Evolutionary conservation across 2,329 filamentous ascomycete genomes (phyloP).

Genomic region (Hymenoscyphus albidus): DNA sequence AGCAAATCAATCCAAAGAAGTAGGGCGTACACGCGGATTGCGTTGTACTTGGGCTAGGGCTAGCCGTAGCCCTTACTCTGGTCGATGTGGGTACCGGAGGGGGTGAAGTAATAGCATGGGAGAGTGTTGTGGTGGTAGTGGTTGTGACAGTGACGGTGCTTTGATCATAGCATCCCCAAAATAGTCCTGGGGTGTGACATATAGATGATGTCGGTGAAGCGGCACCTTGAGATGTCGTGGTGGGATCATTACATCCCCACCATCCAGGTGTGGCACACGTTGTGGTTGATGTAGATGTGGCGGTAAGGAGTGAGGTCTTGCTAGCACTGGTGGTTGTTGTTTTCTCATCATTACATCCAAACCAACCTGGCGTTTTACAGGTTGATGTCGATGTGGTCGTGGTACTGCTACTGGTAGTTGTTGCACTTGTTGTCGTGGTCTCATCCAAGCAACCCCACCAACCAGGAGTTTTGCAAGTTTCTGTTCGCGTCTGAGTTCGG

Average conservation of each 20-base stretch:
- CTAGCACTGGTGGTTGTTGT: constrained; percentile 34
- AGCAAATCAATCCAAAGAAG: constrained; percentile 33
- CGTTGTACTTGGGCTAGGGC: constrained; percentile 14
- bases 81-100: constrained; percentile 29
- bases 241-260: constrained; percentile 48
- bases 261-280: constrained; percentile 42
- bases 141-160: constrained; percentile 36
- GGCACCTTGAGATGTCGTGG: constrained; percentile 37
- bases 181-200: constrained; percentile 53
- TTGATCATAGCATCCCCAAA: constrained; percentile 52
- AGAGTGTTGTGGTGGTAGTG: constrained; percentile 35
- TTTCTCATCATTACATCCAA: constrained; percentile 47
- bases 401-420: constrained; percentile 25
- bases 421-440: constrained; percentile 28
- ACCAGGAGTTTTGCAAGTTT: constrained; percentile 85
- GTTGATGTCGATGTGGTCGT: constrained; percentile 38
- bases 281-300: constrained; percentile 25
- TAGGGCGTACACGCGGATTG: constrained; percentile 26
- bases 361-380: constrained; percentile 45
- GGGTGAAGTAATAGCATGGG: constrained; percentile 36
- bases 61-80: constrained; percentile 22
- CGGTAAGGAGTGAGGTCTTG: constrained; percentile 30
- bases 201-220: constrained; percentile 34
- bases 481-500: constrained; percentile 67
- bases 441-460: constrained; percentile 62